Evolutionary conservation across 176 grass and related monocot species (phyloP), one percentile per base, ranked within the genome.

Genomic region (Phyllostachys edulis): DNA sequence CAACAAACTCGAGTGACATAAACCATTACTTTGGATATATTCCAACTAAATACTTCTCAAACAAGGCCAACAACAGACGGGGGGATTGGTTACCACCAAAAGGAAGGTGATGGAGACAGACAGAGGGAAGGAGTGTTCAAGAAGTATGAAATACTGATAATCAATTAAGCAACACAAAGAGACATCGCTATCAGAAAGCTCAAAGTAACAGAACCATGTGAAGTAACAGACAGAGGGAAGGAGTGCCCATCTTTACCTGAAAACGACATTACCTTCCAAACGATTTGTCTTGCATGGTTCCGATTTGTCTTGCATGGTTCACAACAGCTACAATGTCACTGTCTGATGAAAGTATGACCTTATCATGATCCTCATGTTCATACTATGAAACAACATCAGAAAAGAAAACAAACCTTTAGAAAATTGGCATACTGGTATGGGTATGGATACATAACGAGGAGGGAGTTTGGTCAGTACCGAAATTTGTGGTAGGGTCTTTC

Each of bases 301-400:
- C 93, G 12, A 95, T 93, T 83, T 96, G 96, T 66, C 78, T 85
- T 32, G 93, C 93, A 59, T 99, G 93, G 74, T 99, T 91, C 21
- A 99, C 89, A 50, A 93, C 96, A 50, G 96, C 93, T 44, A 77
- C 63, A 77, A 99, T 89, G 89, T 99, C 96, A 41, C 76, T 71
- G 63, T 99, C 91, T 46, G 89, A 96, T 24, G 91, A 89, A 81
- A 99, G 93, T 82, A 99, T 91, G n/a, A 96, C 89, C 84, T 92
- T 95, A 52, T 99, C 96, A 42, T 82, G 93, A 80, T 99, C 93
- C 82, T 94, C 93, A 42, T 99, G 93, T 83, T 99, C 93, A 6
- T 96, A 96, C 96, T 99, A 75, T 27, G 15, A 67, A 46, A 67
- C 37, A 63, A 5, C 32, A 72, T 64, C 51, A 47, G 14, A 64